Evolutionary conservation across 202 grass and related monocot genomes (phyloP).

Genomic region (Schoenoplectus tabernaemontani): DNA sequence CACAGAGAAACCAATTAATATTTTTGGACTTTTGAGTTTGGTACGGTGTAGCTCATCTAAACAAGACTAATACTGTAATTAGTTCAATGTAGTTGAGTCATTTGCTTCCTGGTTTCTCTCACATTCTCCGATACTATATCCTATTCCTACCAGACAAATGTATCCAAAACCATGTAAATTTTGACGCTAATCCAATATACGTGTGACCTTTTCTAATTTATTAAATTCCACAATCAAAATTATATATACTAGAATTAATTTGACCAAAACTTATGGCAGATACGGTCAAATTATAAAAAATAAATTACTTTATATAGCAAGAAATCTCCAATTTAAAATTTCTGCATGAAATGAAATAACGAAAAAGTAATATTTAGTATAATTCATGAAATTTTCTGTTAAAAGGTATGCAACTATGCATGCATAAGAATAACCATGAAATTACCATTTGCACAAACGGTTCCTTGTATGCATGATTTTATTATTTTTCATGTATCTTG

Average conservation of each 20-base stretch:
- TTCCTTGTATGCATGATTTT: not conserved
- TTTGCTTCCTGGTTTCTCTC: not conserved
- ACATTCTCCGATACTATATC: not conserved
- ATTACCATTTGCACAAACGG: not conserved
- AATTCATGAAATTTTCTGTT: too few species aligned
- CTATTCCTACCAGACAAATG: slow-evolving; percentile 4
- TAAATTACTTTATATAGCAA: too few species aligned
- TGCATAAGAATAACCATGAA: too few species aligned
- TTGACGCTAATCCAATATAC: not conserved
- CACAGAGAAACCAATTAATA: not conserved
- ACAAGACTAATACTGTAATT: slow-evolving; percentile 1
- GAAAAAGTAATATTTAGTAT: too few species aligned
- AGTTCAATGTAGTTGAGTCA: not conserved
- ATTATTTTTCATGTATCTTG: not conserved
- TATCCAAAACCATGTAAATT: too few species aligned
- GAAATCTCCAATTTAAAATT: not conserved
- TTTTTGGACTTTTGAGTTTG: slow-evolving; percentile 32
- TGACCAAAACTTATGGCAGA: too few species aligned
- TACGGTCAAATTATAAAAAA: too few species aligned
- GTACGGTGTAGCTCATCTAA: slow-evolving; percentile 51
- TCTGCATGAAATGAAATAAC: not conserved
- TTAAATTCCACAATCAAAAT: not conserved
- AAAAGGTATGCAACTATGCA: too few species aligned
- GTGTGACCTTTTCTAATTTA: not conserved
- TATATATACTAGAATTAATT: not conserved